Evolutionary conservation across 495 filamentous ascomycete genomes (phyloP).

Genomic region (Hypoxylon lenormandii): DNA sequence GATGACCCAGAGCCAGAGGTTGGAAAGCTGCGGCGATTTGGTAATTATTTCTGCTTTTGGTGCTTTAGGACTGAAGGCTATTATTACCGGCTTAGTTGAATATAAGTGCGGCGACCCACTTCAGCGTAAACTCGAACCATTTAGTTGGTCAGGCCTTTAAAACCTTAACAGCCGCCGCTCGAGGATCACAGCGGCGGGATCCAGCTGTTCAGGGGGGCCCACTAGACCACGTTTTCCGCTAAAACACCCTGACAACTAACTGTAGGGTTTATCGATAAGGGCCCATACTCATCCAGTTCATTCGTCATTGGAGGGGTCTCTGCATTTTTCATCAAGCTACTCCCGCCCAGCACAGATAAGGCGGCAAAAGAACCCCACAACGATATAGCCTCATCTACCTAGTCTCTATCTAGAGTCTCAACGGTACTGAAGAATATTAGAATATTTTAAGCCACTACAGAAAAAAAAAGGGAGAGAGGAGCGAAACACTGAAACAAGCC

Average conservation of each 20-base stretch:
- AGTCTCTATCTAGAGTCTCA: neutral
- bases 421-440: no score
- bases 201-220: slow-evolving; percentile 7
- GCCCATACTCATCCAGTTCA: slow-evolving; percentile 11
- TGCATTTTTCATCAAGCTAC: slow-evolving; percentile 16
- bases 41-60: slow-evolving; percentile 35
- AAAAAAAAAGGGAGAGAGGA: neutral
- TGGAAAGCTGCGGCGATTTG: slow-evolving; percentile 38
- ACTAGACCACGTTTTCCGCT: slow-evolving; percentile 9
- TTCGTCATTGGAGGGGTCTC: slow-evolving; percentile 41
- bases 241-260: no score
- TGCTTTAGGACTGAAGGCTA: slow-evolving; percentile 39
- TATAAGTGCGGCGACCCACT: slow-evolving; percentile 43
- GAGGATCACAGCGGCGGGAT: no score
- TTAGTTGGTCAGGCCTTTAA: slow-evolving; percentile 30
- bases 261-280: slow-evolving; percentile 38
- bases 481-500: neutral
- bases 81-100: slow-evolving; percentile 33
- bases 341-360: no score
- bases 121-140: slow-evolving; percentile 23
- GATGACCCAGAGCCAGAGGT: slow-evolving; percentile 30
- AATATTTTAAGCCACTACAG: neutral
- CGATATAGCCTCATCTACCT: slow-evolving; percentile 29
- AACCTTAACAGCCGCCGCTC: slow-evolving; percentile 19
- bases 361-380: slow-evolving; percentile 27